Conservation (phyloP, 805 yeast genomes). For the Grigorovia humatica region DNA sequence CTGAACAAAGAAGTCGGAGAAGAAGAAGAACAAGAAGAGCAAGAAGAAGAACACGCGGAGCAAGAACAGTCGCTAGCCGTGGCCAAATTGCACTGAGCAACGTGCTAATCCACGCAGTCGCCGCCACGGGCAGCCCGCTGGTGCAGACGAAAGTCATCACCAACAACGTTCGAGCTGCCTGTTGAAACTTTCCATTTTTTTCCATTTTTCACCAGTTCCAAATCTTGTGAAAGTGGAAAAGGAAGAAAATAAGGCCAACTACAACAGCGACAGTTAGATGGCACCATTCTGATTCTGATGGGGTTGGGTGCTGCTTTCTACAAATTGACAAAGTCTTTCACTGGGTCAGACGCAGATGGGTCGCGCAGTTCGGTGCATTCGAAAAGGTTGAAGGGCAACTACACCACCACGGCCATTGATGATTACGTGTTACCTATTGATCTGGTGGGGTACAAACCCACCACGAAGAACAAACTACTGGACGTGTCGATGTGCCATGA, state of each 20-base stretch:
- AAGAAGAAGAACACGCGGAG: too few relatives aligned
- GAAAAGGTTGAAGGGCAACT: slow-evolving; percentile 2
- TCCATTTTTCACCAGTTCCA: background rate
- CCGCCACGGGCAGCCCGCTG: too few relatives aligned
- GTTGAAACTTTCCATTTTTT: too few relatives aligned
- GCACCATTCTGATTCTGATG: background rate
- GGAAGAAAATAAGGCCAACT: too few relatives aligned
- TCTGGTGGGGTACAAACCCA: slow-evolving; percentile 48
- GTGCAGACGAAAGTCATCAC: too few relatives aligned
- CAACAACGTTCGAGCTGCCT: too few relatives aligned
- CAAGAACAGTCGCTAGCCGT: too few relatives aligned
- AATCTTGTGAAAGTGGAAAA: too few relatives aligned
- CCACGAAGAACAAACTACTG: slow-evolving; percentile 51
- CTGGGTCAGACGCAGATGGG: background rate
- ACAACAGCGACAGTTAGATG: background rate
- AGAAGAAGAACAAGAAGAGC: slow-evolving; percentile 3
- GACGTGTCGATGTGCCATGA: slow-evolving; percentile 60
- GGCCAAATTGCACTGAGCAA: too few relatives aligned
- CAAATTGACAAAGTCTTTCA: slow-evolving; percentile 1
- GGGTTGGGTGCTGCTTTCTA: slow-evolving; percentile 3
- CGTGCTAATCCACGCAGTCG: too few relatives aligned
- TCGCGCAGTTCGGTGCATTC: background rate
- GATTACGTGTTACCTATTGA: slow-evolving; percentile 45
- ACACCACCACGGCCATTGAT: slow-evolving; percentile 2
- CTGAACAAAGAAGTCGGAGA: slow-evolving; percentile 14